A percentile compares a stretch with the other conserved stretches of the same genome.
phyloP scores from a whole-genome alignment of 352 stramenopile species.

The Pythium guiyangense region DNA sequence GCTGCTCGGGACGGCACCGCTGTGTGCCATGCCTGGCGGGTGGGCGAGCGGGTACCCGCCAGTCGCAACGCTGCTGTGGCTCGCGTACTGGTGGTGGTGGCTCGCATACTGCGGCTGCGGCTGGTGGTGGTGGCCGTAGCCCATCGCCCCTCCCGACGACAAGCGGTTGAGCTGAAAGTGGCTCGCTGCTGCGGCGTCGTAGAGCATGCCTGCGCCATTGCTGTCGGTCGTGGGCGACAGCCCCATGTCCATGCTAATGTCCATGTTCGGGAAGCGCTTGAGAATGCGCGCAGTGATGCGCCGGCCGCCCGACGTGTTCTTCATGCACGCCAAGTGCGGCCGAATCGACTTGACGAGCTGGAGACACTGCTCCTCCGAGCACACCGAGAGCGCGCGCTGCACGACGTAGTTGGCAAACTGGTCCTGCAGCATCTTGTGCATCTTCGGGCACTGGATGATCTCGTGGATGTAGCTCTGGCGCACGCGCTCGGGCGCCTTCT shows the following conservation, averaged over 20 bases:
- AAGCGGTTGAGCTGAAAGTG: slow-evolving; percentile 9
- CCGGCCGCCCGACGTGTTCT: slow-evolving; percentile 92
- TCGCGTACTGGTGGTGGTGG: neutral
- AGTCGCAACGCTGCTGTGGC: slow-evolving; percentile 3
- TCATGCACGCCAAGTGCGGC: slow-evolving; percentile 92
- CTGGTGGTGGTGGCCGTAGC: slow-evolving; percentile 6
- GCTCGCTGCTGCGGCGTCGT: too few species aligned
- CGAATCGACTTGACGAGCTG: slow-evolving; percentile 94
- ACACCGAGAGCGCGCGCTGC: slow-evolving; percentile 94
- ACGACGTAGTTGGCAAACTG: slow-evolving; percentile 99
- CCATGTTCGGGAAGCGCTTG: slow-evolving; percentile 96
- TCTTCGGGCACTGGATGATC: slow-evolving; percentile 71
- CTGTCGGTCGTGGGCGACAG: slow-evolving; percentile 19
- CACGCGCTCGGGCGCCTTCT: slow-evolving; percentile 86
- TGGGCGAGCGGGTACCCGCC: slow-evolving; percentile 5
- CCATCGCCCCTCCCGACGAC: neutral
- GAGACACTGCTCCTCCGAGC: slow-evolving; percentile 92
- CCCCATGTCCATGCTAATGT: slow-evolving; percentile 74
- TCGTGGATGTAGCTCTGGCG: slow-evolving; percentile 74
- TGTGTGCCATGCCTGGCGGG: slow-evolving; percentile 13
- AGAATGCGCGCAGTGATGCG: slow-evolving; percentile 95
- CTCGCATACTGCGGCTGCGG: neutral
- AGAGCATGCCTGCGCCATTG: too few species aligned
- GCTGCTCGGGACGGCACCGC: neutral
- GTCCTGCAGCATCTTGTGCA: slow-evolving; percentile 95